Evolutionary conservation across 257 asterid species (phyloP).

Genomic region (Handroanthus guayacan): DNA sequence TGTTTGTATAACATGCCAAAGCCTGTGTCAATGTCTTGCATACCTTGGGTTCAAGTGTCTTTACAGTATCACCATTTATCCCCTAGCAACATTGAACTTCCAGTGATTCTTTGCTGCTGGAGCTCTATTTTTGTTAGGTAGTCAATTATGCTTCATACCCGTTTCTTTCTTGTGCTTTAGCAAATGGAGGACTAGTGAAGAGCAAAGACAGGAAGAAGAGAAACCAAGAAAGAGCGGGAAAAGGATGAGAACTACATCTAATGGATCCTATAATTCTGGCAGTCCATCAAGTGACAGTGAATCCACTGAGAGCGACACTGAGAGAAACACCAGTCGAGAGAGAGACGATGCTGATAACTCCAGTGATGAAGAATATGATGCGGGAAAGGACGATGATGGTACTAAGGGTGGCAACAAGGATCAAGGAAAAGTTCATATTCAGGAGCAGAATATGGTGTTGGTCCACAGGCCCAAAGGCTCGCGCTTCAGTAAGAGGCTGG

Average conservation of each 20-base stretch:
- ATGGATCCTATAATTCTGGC: conserved; percentile 39
- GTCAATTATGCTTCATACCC: conserved; percentile 18
- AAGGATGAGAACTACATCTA: conserved; percentile 35
- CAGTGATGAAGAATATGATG: conserved; percentile 47
- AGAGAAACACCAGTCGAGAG: conserved; percentile 36
- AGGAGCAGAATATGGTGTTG: conserved; percentile 37
- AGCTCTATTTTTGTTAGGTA: conserved; percentile 1
- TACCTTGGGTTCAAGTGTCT: not conserved
- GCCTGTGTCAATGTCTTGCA: not conserved
- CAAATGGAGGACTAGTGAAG: conserved; percentile 56
- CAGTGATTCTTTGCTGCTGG: not conserved
- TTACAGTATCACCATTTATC: not conserved
- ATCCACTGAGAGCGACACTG: conserved; percentile 45
- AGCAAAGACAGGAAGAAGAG: conserved; percentile 30
- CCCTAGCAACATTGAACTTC: conserved; percentile 5
- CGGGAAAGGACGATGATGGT: conserved; percentile 33
- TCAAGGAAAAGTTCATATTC: conserved; percentile 20
- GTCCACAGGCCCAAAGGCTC: conserved; percentile 44
- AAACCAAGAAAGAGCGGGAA: conserved; percentile 36
- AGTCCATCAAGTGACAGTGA: conserved; percentile 45
- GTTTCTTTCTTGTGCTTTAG: conserved; percentile 42
- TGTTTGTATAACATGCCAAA: not conserved
- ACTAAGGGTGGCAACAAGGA: conserved; percentile 27
- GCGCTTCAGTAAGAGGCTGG: conserved; percentile 52
- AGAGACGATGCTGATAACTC: conserved; percentile 37